These are phyloP conservation scores for Hordeum vulgare DNA, from an alignment of 176 grass and related monocot genomes.

Conservation along the genomic window MorexV3_pseudomolecules_assembly NC_058523.1:153837743-153838242, in stretches of 20 bases:
- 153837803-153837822: neutral
- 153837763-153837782: neutral
- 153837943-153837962: constrained; percentile 81
- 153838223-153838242: too few relatives aligned
- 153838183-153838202: too few relatives aligned
- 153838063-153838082: neutral
- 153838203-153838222: too few relatives aligned
- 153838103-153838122: neutral
- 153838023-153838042: neutral
- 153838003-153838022: neutral
- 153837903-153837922: neutral
- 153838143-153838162: too few relatives aligned
- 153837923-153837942: constrained; percentile 82
- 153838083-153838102: neutral
- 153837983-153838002: neutral
- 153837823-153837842: neutral
- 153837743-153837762: neutral
- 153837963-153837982: constrained; percentile 79
- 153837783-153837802: neutral
- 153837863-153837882: neutral
- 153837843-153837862: neutral
- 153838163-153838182: too few relatives aligned
- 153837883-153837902: neutral
- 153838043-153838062: neutral
- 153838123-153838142: neutral